phyloP scores from a whole-genome alignment of 345 rosid species.

The Mallotus nudiflorus region DNA sequence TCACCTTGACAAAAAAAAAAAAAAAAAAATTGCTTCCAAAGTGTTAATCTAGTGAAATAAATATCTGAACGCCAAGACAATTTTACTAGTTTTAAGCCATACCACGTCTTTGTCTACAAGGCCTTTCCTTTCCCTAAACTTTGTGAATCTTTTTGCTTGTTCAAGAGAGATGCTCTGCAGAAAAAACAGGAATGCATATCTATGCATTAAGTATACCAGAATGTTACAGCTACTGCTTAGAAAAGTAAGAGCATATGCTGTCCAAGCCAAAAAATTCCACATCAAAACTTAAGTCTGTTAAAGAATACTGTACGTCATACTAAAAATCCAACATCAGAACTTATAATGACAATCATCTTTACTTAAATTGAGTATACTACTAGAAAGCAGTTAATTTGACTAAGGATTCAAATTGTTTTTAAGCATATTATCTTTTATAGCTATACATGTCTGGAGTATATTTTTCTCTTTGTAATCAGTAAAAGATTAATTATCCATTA shows the following conservation, averaged over 20 bases:
- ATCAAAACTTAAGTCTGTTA: not conserved
- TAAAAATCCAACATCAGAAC: not conserved
- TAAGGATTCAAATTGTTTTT: too few relatives aligned
- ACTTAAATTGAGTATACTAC: not conserved
- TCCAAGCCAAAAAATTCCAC: not conserved
- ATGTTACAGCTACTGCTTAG: not conserved
- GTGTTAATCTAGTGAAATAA: not conserved
- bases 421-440: too few relatives aligned
- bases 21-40: conserved; percentile 4
- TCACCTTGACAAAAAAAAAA: conserved; percentile 56
- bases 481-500: not conserved
- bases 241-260: not conserved
- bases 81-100: conserved; percentile 27
- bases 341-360: not conserved
- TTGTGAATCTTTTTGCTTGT: conserved; percentile 92
- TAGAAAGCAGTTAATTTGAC: too few relatives aligned
- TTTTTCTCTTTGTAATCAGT: too few relatives aligned
- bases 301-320: not conserved
- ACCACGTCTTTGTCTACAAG: conserved; percentile 97
- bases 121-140: conserved; percentile 92
- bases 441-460: too few relatives aligned
- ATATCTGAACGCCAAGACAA: not conserved
- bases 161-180: conserved; percentile 84
- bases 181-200: conserved; percentile 17
- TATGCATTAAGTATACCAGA: conserved; percentile 16